A percentile compares a stretch with the other conserved stretches of the same genome.
Evolutionary conservation across 805 yeast species (phyloP).

Genomic region (Scheffersomyces stipitis): DNA sequence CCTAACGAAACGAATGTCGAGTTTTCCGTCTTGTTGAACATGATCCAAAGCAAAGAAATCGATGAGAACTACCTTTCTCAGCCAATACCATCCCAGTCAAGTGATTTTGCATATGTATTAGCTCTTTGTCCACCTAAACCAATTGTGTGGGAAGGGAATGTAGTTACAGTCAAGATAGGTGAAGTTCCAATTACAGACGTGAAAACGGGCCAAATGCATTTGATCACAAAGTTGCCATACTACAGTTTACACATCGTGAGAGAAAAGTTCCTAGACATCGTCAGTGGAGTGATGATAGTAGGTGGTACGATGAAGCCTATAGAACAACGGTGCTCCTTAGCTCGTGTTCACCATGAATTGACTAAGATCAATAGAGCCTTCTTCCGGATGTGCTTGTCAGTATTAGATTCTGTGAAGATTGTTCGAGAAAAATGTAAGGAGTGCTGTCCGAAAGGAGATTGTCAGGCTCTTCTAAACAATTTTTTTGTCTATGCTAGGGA

Average conservation of each 20-base stretch:
- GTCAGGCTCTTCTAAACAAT: slow-evolving; percentile 75
- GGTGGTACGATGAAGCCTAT: slow-evolving; percentile 38
- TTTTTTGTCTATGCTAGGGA: slow-evolving; percentile 79
- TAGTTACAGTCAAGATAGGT: slow-evolving; percentile 53
- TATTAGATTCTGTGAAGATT: slow-evolving; percentile 58
- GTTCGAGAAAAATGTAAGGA: slow-evolving; percentile 55
- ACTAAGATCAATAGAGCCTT: slow-evolving; percentile 63
- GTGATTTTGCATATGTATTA: slow-evolving; percentile 59
- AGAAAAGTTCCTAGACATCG: slow-evolving; percentile 55
- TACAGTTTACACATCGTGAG: slow-evolving; percentile 53
- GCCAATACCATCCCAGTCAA: slow-evolving; percentile 7
- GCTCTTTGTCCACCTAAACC: slow-evolving; percentile 81
- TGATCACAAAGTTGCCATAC: slow-evolving; percentile 71
- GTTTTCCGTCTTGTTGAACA: slow-evolving; percentile 25
- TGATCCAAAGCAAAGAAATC: slow-evolving; percentile 5
- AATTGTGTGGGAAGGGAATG: slow-evolving; percentile 86
- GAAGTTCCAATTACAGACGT: slow-evolving; percentile 53
- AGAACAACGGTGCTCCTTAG: slow-evolving; percentile 69
- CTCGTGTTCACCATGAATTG: slow-evolving; percentile 71
- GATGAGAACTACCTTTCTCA: slow-evolving; percentile 2
- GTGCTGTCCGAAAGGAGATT: slow-evolving; percentile 41
- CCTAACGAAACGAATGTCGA: slow-evolving; percentile 22
- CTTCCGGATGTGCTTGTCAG: slow-evolving; percentile 63
- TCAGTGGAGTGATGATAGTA: slow-evolving; percentile 51
- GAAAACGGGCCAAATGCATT: slow-evolving; percentile 64